These are phyloP conservation scores for Phanerodontia chrysosporium DNA, from an alignment of 768 basidiomycete species.

Conservation along the genomic window DNA sequence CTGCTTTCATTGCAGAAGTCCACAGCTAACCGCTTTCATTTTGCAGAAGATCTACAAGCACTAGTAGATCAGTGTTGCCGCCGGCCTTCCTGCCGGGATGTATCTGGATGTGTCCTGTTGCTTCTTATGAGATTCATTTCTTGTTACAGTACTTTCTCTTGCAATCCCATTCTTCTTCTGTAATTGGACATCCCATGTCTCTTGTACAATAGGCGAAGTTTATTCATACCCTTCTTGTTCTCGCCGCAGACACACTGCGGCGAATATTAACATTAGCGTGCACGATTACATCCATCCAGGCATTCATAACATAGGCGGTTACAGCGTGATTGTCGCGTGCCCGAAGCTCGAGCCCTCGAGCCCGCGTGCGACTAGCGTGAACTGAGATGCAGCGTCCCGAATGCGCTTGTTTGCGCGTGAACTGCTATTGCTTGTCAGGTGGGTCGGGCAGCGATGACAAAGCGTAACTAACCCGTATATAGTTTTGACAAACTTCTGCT, in stretches of 20 bases:
- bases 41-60: constrained; percentile 9
- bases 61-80: not conserved
- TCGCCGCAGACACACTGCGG: too few relatives aligned
- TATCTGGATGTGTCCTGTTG: not conserved
- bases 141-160: not conserved
- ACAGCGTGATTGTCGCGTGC: constrained; percentile 47
- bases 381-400: constrained; percentile 82
- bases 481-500: constrained; percentile 72
- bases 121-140: not conserved
- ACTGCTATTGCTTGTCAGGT: too few relatives aligned
- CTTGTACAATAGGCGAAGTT: not conserved
- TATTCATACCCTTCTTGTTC: not conserved
- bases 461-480: constrained; percentile 75
- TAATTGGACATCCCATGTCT: not conserved
- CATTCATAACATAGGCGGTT: not conserved
- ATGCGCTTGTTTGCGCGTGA: constrained; percentile 71
- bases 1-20: not conserved
- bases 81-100: not conserved
- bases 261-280: not conserved
- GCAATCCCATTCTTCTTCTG: not conserved
- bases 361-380: constrained; percentile 80
- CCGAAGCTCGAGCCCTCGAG: constrained; percentile 85
- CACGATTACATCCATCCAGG: not conserved
- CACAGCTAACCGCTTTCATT: too few relatives aligned
- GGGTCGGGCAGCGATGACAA: too few relatives aligned